Evolutionary conservation across 768 basidiomycete species (phyloP).

Genomic region (Scleroderma citrinum): DNA sequence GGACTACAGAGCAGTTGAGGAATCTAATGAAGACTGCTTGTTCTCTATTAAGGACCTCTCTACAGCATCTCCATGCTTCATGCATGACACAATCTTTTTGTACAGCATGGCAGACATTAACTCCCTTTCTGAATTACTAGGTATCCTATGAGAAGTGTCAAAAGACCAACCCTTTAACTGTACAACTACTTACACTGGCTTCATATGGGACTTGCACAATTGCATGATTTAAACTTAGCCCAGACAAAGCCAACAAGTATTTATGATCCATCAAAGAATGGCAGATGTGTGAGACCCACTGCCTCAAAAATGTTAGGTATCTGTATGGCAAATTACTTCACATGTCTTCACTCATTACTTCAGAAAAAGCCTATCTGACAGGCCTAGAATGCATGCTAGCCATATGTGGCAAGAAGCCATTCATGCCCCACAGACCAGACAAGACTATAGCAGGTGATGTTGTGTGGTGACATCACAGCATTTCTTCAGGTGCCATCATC

Average conservation of each 20-base stretch:
- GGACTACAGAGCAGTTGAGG: constrained; percentile 9
- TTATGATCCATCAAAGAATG: constrained; percentile 21
- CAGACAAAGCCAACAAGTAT: constrained; percentile 26
- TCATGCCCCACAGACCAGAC: no score
- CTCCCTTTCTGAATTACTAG: constrained; percentile 23
- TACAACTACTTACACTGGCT: constrained; percentile 23
- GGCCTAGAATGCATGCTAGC: constrained; percentile 34
- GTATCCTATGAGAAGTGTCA: constrained; percentile 25
- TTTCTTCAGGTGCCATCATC: no score
- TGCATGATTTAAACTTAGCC: constrained; percentile 18
- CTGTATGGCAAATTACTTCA: constrained; percentile 40
- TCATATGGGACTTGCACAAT: constrained; percentile 25
- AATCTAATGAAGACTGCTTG: constrained; percentile 30
- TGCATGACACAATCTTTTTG: constrained; percentile 14
- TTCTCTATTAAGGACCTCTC: constrained; percentile 20
- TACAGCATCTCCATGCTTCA: constrained; percentile 9
- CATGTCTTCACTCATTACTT: constrained; percentile 23
- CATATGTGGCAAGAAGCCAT: constrained; percentile 23
- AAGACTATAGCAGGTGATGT: constrained; percentile 19
- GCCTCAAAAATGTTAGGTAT: constrained; percentile 26
- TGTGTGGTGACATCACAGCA: constrained; percentile 31
- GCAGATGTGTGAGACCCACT: constrained; percentile 18
- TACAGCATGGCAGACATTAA: constrained; percentile 34
- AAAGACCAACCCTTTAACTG: constrained; percentile 25
- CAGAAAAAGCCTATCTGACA: constrained; percentile 35